A percentile compares a stretch with the other conserved stretches of the same genome.
phyloP scores from a whole-genome alignment of 2,329 filamentous ascomycete genomes.

The Penicillium sp. region DNA sequence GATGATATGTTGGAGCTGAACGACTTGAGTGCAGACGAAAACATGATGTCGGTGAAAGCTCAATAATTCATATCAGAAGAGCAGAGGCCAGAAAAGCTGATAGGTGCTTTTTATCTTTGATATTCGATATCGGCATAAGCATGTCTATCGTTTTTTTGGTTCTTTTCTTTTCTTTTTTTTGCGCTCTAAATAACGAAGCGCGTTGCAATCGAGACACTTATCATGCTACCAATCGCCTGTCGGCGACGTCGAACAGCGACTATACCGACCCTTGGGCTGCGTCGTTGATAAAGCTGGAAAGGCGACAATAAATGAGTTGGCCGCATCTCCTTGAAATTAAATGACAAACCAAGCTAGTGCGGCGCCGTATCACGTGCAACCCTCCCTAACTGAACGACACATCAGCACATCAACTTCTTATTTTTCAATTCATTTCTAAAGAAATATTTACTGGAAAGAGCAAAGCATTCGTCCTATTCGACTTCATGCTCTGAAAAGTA shows the following conservation, averaged over 20 bases:
- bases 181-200: neutral
- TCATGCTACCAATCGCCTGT: neutral
- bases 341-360: constrained; percentile 2
- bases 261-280: neutral
- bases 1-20: constrained; percentile 89
- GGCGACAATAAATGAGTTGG: neutral
- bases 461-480: no score
- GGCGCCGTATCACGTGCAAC: constrained; percentile 4
- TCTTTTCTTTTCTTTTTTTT: neutral
- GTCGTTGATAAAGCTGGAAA: neutral
- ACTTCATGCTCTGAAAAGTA: neutral
- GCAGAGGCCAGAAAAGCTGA: neutral
- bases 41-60: constrained; percentile 60
- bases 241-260: neutral
- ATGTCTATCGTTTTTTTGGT: neutral
- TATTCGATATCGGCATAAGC: neutral
- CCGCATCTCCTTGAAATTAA: neutral
- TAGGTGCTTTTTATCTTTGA: neutral
- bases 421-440: neutral
- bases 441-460: no score
- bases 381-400: neutral
- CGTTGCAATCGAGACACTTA: neutral
- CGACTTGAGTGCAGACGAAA: constrained; percentile 88
- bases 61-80: constrained; percentile 1
- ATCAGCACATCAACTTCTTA: neutral